phyloP scores from a whole-genome alignment of 2,329 filamentous ascomycete genomes.

The Nemania sp. region DNA sequence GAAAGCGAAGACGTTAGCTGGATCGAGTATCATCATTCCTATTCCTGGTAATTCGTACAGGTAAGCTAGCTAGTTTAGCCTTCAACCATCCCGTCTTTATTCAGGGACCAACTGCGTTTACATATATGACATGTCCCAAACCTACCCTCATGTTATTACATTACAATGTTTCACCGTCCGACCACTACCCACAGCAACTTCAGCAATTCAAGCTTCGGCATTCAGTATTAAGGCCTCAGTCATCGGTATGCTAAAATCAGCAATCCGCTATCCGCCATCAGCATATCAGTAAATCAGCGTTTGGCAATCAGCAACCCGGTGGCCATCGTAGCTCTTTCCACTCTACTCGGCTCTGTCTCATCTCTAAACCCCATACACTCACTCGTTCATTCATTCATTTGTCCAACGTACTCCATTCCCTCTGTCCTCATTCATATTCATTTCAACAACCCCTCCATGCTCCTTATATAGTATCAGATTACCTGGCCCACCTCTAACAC shows the following conservation, averaged over 20 bases:
- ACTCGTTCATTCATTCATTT: background rate
- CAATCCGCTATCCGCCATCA: background rate
- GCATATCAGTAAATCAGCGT: background rate
- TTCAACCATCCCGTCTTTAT: background rate
- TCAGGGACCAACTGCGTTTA: background rate
- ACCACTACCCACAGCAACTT: background rate
- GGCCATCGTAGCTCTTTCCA: background rate
- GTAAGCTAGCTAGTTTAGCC: background rate
- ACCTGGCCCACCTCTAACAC: constrained; percentile 3
- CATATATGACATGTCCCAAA: background rate
- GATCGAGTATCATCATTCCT: background rate
- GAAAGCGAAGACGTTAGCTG: background rate
- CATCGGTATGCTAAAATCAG: background rate
- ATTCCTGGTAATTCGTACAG: background rate
- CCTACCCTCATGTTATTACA: background rate
- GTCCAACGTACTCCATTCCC: background rate
- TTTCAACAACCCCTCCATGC: background rate
- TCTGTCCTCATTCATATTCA: background rate
- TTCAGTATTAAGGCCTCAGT: background rate
- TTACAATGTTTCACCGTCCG: background rate
- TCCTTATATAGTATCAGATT: background rate
- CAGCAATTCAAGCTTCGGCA: too few species aligned
- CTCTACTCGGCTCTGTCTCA: background rate
- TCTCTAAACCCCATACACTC: background rate
- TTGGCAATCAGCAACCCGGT: background rate